A percentile compares a stretch with the other conserved stretches of the same genome.
Conservation (phyloP, 495 filamentous ascomycete genomes). For the Delitschia confertaspora region DNA sequence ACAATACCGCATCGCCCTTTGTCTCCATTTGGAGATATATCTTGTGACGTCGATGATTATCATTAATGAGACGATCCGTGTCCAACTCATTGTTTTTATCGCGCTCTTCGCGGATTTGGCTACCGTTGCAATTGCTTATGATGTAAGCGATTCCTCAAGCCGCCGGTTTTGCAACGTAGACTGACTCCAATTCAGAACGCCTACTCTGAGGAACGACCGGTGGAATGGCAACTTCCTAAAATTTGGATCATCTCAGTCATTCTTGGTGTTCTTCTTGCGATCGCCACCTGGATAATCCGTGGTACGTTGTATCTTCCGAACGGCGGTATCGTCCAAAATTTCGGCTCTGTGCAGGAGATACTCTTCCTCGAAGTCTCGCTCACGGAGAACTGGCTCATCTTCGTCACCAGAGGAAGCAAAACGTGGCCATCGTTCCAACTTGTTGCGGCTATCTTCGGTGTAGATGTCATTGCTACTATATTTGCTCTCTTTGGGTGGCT, state of each 20-base stretch:
- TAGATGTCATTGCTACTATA: constrained; percentile 60
- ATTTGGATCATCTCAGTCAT: constrained; percentile 68
- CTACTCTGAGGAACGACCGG: constrained; percentile 60
- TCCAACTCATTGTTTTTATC: constrained; percentile 65
- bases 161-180: not conserved
- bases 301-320: constrained; percentile 55
- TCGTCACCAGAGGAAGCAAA: constrained; percentile 64
- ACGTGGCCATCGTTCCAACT: constrained; percentile 68
- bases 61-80: constrained; percentile 60
- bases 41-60: constrained; percentile 71
- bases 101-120: constrained; percentile 70
- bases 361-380: constrained; percentile 66
- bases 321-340: constrained; percentile 68
- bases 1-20: constrained; percentile 72
- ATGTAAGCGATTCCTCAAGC: constrained; percentile 28
- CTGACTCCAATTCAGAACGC: constrained; percentile 41
- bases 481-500: constrained; percentile 71
- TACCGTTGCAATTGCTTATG: constrained; percentile 68
- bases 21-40: constrained; percentile 68
- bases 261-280: constrained; percentile 56
- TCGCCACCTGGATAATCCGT: constrained; percentile 63
- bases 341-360: constrained; percentile 60
- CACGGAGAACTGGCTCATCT: constrained; percentile 74
- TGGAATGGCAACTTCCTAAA: constrained; percentile 71
- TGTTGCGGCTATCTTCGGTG: constrained; percentile 59